Base-by-base conservation (phyloP, 169 alveolate species). In the Plasmodium gonderi region DNA sequence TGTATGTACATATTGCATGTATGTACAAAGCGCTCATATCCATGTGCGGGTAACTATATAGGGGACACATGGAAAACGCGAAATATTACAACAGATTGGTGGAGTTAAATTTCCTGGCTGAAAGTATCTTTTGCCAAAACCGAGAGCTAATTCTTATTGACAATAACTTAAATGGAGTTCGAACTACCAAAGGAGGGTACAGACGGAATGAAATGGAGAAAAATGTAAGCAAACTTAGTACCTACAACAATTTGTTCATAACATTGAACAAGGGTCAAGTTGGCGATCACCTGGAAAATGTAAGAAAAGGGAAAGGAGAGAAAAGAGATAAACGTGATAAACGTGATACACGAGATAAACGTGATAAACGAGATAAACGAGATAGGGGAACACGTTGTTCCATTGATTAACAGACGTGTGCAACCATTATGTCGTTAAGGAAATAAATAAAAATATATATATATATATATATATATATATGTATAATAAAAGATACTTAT, bases 61-160 rank as follows among this genome's bases (percentile, higher is more conserved):
- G 3, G 26, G 3, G 23, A 31, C 17, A 33, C 12, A 85, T 85
- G 92, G 92, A 85, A 67, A 65, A 77, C 69, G 45, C 87, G 23
- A 81, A 85, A 60, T 85, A 85, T 76, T 85, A 85, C 45, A 85
- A 65, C 65, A 54, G 92, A 31, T 65, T 85, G 36, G 79, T 85
- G 12, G 89, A 85, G 36, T 44, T 85, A 65, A 85, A 85, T 77
- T 51, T 60, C 26, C 51, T 85, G 33, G 92, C 92, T 1, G 92
- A 85, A 72, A 17, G 45, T 20, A 75, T 85, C 45, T 85, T 85
- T 77, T 85, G 92, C 49, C 79, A 85, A 42, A 85, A 85, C 38
- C 36, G 79, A 45, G 31, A 85, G 65, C 45, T 85, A 17, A 40
- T 85, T 7, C 67, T 85, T 17, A 85, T 85, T 29, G 92, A 85